Conservation (phyloP, 345 rosid species). For the Zanthoxylum bungeanum region DNA sequence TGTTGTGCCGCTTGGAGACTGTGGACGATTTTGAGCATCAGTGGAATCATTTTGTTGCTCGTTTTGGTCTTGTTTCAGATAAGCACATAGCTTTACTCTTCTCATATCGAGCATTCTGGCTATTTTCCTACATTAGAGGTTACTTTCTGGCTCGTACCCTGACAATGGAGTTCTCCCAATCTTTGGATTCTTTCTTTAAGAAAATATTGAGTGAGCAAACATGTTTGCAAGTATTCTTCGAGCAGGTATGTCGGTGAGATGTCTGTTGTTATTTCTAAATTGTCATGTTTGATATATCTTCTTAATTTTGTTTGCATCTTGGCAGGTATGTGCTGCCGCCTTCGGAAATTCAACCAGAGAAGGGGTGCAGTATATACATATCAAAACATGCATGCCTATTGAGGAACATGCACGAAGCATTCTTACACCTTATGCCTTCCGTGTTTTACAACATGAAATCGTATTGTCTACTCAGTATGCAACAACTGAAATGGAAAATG, state of each 20-base stretch:
- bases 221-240: slow-evolving; percentile 70
- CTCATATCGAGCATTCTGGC: slow-evolving; percentile 67
- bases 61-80: slow-evolving; percentile 76
- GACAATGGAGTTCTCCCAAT: slow-evolving; percentile 64
- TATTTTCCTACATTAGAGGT: slow-evolving; percentile 54
- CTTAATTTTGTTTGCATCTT: slow-evolving; percentile 17
- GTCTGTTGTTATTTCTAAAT: background rate
- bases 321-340: slow-evolving; percentile 62
- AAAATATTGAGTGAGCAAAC: slow-evolving; percentile 52
- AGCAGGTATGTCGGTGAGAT: slow-evolving; percentile 54
- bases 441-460: slow-evolving; percentile 67
- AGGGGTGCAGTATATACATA: slow-evolving; percentile 40
- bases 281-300: slow-evolving; percentile 1
- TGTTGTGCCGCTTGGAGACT: slow-evolving; percentile 52
- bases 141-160: slow-evolving; percentile 68
- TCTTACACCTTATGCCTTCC: slow-evolving; percentile 81
- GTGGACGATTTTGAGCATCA: slow-evolving; percentile 77
- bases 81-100: slow-evolving; percentile 73
- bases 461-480: slow-evolving; percentile 78
- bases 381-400: slow-evolving; percentile 75
- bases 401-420: slow-evolving; percentile 79
- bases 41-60: slow-evolving; percentile 67
- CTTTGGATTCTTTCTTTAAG: slow-evolving; percentile 56
- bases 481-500: slow-evolving; percentile 70
- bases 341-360: slow-evolving; percentile 35